Evolutionary conservation across 192 early-diverging fungal genomes (phyloP), one percentile per base, ranked within the genome.

Genomic region (Backusella westeae): DNA sequence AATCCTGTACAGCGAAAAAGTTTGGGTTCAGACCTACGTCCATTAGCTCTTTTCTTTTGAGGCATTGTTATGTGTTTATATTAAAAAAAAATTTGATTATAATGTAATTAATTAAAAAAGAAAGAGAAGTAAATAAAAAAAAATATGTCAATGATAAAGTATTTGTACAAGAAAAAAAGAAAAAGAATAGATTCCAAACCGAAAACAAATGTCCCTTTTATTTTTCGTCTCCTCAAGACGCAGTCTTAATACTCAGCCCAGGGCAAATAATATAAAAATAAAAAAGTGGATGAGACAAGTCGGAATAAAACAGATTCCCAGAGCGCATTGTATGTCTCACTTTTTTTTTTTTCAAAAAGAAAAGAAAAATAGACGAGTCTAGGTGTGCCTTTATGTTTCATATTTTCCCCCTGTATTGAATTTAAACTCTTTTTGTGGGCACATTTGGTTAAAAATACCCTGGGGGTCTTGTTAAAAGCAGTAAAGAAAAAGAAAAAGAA

Each of bases 1-100:
- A 63, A 74, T 7, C 67, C 73, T 5, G 72, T 74, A 65, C 77
- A 78, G 3, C 63, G 67, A 56, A 78, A 78, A 1, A 74, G 36
- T 39, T 78, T 78, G 10, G 56, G 56, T 52, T 65, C 38, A 68
- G 67, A 34, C 6, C 29, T 42, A 17, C 44, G 67, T 38, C 68
- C 35, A 21, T 36, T 36, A 21, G 68, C 10, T 41, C 23, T 19
- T 41, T 69, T 69, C 68, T 69, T 69, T 36, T 36, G 35, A 29
- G 56, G 56, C 56, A 63, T 74, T 74, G 42, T 23, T 65, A 21
- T 21, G 19, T 21, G 19, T 32, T 12, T 63, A 12, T 63, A 63
- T 63, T 23, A 63, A 9, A 9, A 29, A 63, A 49, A 49, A 26
- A 63, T 14, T 4, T 14, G 3, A 63, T 63, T 26, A 63, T 26